Percentiles rank a stretch among this genome's conserved stretches.
phyloP scores from a whole-genome alignment of 306 rosid species.

The Prunus mume region DNA sequence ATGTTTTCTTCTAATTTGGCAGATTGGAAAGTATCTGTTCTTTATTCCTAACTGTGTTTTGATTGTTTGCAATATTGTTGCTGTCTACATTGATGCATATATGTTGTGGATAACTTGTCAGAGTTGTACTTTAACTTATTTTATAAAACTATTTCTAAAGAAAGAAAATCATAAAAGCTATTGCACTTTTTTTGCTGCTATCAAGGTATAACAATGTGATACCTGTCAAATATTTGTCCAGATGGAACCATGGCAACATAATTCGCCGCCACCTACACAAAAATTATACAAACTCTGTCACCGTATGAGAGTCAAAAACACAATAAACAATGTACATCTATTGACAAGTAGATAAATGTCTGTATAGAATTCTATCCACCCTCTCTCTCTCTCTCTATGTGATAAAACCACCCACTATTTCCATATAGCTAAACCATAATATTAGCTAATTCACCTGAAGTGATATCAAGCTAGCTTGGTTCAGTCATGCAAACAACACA shows the following conservation, averaged over 20 bases:
- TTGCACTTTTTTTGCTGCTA: neutral
- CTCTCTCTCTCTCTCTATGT: neutral
- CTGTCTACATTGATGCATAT: neutral
- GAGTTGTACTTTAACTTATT: neutral
- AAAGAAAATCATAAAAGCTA: neutral
- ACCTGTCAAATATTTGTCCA: constrained; percentile 98
- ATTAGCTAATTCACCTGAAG: too few species aligned
- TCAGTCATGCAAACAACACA: too few species aligned
- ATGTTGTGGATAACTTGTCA: neutral
- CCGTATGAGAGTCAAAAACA: neutral
- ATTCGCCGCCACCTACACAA: constrained; percentile 81
- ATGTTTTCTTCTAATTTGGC: neutral
- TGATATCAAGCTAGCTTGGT: too few species aligned
- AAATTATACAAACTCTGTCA: neutral
- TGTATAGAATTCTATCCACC: neutral
- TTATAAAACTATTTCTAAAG: neutral
- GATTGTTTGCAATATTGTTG: too few species aligned
- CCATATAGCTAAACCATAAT: neutral
- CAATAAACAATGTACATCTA: neutral
- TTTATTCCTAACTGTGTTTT: neutral
- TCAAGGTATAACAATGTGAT: neutral
- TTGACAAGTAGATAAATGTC: neutral
- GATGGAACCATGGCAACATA: constrained; percentile 97
- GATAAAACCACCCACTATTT: neutral
- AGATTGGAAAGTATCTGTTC: neutral